Base-by-base conservation (phyloP, 805 yeast genomes). In the Suhomyces pyralidae region DNA sequence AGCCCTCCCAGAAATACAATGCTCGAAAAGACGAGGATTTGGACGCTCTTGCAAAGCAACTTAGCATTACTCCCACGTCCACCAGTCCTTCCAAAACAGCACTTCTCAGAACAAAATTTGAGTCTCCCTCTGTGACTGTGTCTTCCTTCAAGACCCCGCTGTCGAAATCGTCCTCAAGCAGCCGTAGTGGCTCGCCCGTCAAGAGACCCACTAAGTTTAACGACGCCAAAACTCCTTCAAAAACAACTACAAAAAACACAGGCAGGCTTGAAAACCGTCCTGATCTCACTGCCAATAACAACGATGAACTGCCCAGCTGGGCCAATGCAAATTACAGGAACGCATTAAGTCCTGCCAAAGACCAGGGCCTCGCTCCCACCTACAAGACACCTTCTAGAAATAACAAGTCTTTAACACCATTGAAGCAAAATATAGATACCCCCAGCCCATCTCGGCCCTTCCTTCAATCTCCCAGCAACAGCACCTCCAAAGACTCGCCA, bases 121-220 rank as follows among this genome's bases (percentile, higher is more conserved):
- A 73, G 49, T 63, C 76, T 0, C 76, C 77, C 2, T 72, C 77
- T 10, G 79, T 73, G 1, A 75, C 78, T 0, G 72, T 75, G 3
- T 69, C 76, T 2, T 67, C 76, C 5, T 75, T 75, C 60, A 74
- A 73, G 53, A 61, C 68, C 15, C 69, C 76, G 1, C 60, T 61
- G 51, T 55, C 45, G 45, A 62, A 63, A 48, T 51, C 60, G 15
- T 54, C 70, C 10, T 53, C 58, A 12, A 59, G 58, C 34, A 60
- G 61, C 51, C 55, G 51, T 24, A 49, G 54, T 10, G 58, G 58
- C 19, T 59, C 64, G n/a, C 48, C 55, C 17, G 8, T 45, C n/a
- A 51, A 53, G 44, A 47, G 40, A 38, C 15, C 40, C 34, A 42
- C 19, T 24, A 24, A 42, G 7, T 9, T 19, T 19, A 14, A 38